Conservation (phyloP, 2,329 filamentous ascomycete genomes). For the Hypomyces perniciosus region DNA sequence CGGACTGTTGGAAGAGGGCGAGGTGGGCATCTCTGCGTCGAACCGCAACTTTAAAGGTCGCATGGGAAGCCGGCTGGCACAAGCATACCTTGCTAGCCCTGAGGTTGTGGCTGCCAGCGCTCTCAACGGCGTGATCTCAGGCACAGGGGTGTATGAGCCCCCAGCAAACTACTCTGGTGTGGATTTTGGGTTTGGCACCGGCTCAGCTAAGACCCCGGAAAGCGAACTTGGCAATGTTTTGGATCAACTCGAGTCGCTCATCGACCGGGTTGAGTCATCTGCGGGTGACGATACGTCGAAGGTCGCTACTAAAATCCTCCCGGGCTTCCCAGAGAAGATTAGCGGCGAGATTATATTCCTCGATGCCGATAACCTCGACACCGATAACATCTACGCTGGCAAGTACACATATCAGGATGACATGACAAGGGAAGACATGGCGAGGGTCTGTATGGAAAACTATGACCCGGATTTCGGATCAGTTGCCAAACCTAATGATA, state of each 20-base stretch:
- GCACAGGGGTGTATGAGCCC: conserved; percentile 72
- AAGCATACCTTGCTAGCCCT: conserved; percentile 81
- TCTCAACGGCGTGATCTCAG: conserved; percentile 62
- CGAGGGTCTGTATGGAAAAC: conserved; percentile 87
- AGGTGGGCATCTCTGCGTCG: conserved; percentile 75
- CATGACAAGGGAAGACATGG: conserved; percentile 72
- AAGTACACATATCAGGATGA: conserved; percentile 91
- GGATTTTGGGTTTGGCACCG: conserved; percentile 54
- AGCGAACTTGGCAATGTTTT: conserved; percentile 68
- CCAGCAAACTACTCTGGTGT: conserved; percentile 50
- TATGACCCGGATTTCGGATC: conserved; percentile 69
- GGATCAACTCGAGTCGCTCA: conserved; percentile 39
- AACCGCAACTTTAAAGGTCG: conserved; percentile 77
- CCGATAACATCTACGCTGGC: conserved; percentile 86
- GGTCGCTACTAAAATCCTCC: conserved; percentile 53
- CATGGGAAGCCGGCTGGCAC: conserved; percentile 62
- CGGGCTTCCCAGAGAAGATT: conserved; percentile 80
- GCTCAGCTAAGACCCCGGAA: conserved; percentile 60
- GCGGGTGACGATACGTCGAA: conserved; percentile 6
- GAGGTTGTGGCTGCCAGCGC: conserved; percentile 91
- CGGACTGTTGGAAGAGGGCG: conserved; percentile 75
- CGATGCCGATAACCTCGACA: conserved; percentile 78
- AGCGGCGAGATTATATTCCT: conserved; percentile 81
- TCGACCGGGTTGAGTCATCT: conserved; percentile 13
- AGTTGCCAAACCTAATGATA: conserved; percentile 63